Percentiles rank a stretch among this genome's conserved stretches.
phyloP scores from a whole-genome alignment of 768 basidiomycete genomes.

The Boletus sp. region DNA sequence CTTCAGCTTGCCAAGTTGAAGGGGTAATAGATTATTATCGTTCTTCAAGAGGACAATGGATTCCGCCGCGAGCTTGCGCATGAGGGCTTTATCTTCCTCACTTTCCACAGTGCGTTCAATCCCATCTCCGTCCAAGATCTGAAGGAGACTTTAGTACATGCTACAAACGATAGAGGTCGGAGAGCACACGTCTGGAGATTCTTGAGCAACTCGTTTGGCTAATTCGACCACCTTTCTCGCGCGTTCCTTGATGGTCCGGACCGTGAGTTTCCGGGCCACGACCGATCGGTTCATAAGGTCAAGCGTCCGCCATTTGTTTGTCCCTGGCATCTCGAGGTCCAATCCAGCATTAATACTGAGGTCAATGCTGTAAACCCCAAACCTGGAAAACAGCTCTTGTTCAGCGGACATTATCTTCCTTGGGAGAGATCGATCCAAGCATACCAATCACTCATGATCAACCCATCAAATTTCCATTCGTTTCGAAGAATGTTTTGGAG shows the following conservation, averaged over 20 bases:
- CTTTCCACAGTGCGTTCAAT: slow-evolving; percentile 60
- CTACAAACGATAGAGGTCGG: background rate
- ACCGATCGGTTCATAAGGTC: slow-evolving; percentile 63
- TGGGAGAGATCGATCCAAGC: background rate
- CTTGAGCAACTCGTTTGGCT: slow-evolving; percentile 65
- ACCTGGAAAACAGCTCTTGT: slow-evolving; percentile 40
- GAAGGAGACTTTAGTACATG: background rate
- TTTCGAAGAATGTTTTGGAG: slow-evolving; percentile 60
- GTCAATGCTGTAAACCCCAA: slow-evolving; percentile 67
- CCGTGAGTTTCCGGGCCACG: slow-evolving; percentile 57
- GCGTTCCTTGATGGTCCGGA: slow-evolving; percentile 62
- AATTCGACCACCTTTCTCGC: slow-evolving; percentile 64
- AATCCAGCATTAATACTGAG: slow-evolving; percentile 69
- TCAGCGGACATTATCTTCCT: background rate
- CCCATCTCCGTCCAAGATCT: slow-evolving; percentile 73
- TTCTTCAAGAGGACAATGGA: slow-evolving; percentile 79
- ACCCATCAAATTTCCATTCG: slow-evolving; percentile 73
- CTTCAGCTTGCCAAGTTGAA: slow-evolving; percentile 44
- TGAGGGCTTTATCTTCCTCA: slow-evolving; percentile 56
- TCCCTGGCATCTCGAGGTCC: slow-evolving; percentile 78
- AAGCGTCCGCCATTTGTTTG: slow-evolving; percentile 71
- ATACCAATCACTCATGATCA: slow-evolving; percentile 83
- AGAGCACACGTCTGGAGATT: slow-evolving; percentile 57
- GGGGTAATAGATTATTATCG: slow-evolving; percentile 38
- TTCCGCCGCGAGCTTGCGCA: slow-evolving; percentile 64